Base-by-base conservation (phyloP, 805 yeast species). In the Yarrowia yakushimensis region DNA sequence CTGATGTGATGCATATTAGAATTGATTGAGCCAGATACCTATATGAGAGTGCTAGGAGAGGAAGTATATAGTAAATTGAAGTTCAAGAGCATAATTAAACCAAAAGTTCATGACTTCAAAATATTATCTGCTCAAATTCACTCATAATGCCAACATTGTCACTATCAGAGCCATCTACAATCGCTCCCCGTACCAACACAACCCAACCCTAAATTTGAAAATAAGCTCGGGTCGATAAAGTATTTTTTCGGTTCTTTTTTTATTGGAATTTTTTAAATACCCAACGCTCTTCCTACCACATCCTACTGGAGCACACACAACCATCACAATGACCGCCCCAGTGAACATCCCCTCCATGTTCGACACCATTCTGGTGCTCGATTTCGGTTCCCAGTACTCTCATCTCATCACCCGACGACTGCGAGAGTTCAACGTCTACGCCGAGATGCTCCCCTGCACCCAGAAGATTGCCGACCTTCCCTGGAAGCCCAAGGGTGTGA, bases 381-480 rank as follows among this genome's bases (percentile, higher is more conserved):
- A 94, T 76, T 94, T 94, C 73, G 99, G 99, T 66, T 94, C 99
- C 65, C 99, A 94, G 80, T 94, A 94, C 80, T 90, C 97, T 64
- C 99, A 94, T 73, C 79, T 94, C 74, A 91, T 94, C 75, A 92
- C 97, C 65, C 88, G 99, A 79, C 89, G 99, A 79, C 83, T 94
- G 70, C 90, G 99, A 82, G 99, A 94, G 77, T 89, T 92, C 81
- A 91, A 94, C 76, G 93, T 94, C 68, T 94, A 94, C 77, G 98
- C 99, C 68, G 99, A 94, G 79, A 94, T 94, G 99, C 83, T 94
- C 67, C 99, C 99, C 69, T 94, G 99, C 79, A 94, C 99, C 62
- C 99, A 96, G 79, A 94, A 94, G 81, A 93, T 94, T 73, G 74
- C 87, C 62, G 97, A 93, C 69, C 82, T 94, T 70, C 77, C 85